Conservation (phyloP, 129 eudicot genomes). For the Pseudognaphalium luteoalbum region DNA sequence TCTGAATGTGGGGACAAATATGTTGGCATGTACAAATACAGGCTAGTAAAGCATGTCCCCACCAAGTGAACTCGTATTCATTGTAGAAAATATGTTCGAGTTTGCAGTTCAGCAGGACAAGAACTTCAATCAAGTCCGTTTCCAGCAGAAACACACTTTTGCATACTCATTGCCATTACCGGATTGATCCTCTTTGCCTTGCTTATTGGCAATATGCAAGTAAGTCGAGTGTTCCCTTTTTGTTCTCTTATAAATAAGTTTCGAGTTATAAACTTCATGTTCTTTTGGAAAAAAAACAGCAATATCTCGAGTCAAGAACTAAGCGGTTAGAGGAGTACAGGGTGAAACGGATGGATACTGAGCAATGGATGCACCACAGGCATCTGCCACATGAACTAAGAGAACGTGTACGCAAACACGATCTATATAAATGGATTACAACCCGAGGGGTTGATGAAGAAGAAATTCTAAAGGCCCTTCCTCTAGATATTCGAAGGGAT, state of each 20-base stretch:
- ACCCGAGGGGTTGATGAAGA: constrained; percentile 87
- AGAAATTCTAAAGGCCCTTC: constrained; percentile 58
- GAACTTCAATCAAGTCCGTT: constrained; percentile 61
- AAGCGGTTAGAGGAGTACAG: constrained; percentile 74
- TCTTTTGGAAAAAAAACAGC: constrained; percentile 35
- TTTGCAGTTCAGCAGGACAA: constrained; percentile 78
- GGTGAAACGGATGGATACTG: constrained; percentile 67
- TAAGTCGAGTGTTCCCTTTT: constrained; percentile 31
- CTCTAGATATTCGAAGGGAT: constrained; percentile 70
- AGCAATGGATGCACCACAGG: constrained; percentile 89
- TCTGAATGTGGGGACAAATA: background rate
- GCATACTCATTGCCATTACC: constrained; percentile 59
- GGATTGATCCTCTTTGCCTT: constrained; percentile 79
- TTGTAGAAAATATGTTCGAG: background rate
- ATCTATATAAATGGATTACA: constrained; percentile 71
- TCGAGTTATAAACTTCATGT: constrained; percentile 4
- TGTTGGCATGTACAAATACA: background rate
- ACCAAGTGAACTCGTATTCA: background rate
- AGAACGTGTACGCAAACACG: constrained; percentile 63
- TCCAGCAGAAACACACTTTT: constrained; percentile 64
- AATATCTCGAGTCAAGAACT: constrained; percentile 76
- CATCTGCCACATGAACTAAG: constrained; percentile 65
- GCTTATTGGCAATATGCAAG: constrained; percentile 95
- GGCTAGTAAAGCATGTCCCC: constrained; percentile 1
- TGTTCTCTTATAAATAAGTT: background rate